Evolutionary conservation across 169 alveolate species (phyloP).

Genomic region (Cryptosporidium sp.): DNA sequence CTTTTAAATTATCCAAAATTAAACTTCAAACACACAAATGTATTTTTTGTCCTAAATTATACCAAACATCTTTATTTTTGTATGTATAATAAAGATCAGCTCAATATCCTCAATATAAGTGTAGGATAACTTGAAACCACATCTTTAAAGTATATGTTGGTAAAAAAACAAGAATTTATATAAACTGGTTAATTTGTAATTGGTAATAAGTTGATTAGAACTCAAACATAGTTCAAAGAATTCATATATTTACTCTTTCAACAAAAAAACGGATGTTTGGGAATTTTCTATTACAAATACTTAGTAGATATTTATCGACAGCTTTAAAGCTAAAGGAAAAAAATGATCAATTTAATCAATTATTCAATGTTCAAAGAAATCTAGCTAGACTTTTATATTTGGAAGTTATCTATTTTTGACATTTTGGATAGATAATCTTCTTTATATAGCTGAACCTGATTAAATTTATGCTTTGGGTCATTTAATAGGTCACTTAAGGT

Average conservation of each 20-base stretch:
- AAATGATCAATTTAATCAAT: not conserved
- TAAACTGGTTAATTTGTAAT: conserved; percentile 12
- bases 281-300: not conserved
- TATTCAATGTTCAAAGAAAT: not conserved
- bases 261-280: not conserved
- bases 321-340: not conserved
- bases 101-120: not conserved
- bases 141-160: conserved; percentile 33
- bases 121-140: not conserved
- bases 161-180: not conserved
- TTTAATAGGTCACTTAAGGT: conserved; percentile 57
- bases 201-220: not conserved
- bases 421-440: not conserved
- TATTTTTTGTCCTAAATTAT: not conserved
- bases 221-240: not conserved
- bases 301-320: conserved; percentile 1
- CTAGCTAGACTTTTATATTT: conserved; percentile 1
- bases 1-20: conserved; percentile 3
- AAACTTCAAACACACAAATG: not conserved
- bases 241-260: not conserved
- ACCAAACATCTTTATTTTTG: conserved; percentile 8
- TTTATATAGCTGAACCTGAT: conserved; percentile 21
- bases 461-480: conserved; percentile 37
- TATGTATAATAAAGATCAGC: conserved; percentile 14
- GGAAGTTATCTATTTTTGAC: conserved; percentile 34